Conservation (phyloP, 805 yeast genomes). For the Saccharomycopsis lassenensis region DNA sequence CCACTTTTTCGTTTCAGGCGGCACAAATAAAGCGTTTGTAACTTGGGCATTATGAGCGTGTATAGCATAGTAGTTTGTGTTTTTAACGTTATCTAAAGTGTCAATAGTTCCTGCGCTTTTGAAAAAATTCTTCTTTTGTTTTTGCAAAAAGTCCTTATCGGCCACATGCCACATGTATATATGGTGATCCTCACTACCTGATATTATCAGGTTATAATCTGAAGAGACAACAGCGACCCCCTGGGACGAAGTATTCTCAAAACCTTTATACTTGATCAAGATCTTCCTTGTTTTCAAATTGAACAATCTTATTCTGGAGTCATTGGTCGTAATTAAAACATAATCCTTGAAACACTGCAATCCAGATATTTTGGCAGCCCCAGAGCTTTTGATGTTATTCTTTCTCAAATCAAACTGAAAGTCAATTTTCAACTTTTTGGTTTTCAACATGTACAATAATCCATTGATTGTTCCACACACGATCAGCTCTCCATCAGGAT, state of each 20-base stretch:
- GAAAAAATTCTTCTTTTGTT: conserved; percentile 19
- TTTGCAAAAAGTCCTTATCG: conserved; percentile 22
- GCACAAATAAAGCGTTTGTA: conserved; percentile 72
- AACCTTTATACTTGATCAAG: conserved; percentile 64
- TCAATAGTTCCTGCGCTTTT: conserved; percentile 12
- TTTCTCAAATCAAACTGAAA: conserved; percentile 37
- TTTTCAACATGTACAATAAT: conserved; percentile 45
- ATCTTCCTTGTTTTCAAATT: conserved; percentile 42
- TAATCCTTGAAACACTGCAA: conserved; percentile 39
- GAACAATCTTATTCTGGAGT: conserved; percentile 63
- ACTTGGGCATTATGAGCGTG: conserved; percentile 69
- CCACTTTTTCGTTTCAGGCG: conserved; percentile 50
- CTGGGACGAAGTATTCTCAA: conserved; percentile 58
- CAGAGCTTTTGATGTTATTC: conserved; percentile 23
- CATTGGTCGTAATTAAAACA: conserved; percentile 65
- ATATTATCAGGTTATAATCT: conserved; percentile 44
- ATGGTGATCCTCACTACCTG: conserved; percentile 86
- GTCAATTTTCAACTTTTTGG: conserved; percentile 46
- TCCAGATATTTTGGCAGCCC: conserved; percentile 64
- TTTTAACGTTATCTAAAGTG: conserved; percentile 28
- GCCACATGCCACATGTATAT: conserved; percentile 65
- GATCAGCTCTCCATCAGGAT: conserved; percentile 50
- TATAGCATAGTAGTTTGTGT: conserved; percentile 54
- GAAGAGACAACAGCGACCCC: conserved; percentile 54
- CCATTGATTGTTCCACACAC: conserved; percentile 78